These are phyloP conservation scores for Pythium phragmitis DNA, from an alignment of 352 stramenopile genomes.

Conservation along the genomic window DNA sequence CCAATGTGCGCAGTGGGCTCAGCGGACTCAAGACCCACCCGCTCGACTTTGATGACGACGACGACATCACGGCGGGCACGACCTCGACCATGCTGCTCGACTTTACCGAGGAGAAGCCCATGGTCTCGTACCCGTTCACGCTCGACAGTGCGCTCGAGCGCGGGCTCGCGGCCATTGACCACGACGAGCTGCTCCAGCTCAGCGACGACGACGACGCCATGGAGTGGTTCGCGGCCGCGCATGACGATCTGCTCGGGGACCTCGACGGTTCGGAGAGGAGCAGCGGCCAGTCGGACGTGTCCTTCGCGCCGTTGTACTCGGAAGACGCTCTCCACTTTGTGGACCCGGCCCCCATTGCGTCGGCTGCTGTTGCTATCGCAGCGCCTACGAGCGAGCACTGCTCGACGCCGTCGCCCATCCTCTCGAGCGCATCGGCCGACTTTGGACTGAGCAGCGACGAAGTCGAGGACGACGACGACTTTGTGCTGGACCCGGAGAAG, in stretches of 20 bases:
- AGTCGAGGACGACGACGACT: slow-evolving; percentile 79
- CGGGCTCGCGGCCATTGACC: slow-evolving; percentile 68
- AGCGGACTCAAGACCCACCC: slow-evolving; percentile 39
- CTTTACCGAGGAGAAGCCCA: slow-evolving; percentile 71
- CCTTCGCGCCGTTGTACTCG: slow-evolving; percentile 28
- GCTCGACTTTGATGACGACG: slow-evolving; percentile 63
- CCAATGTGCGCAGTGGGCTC: slow-evolving; percentile 21
- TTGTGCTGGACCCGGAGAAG: slow-evolving; percentile 84
- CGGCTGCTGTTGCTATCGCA: too few relatives aligned
- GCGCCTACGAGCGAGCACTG: not conserved
- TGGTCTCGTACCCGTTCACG: slow-evolving; percentile 59
- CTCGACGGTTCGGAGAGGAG: slow-evolving; percentile 5
- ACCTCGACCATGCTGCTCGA: slow-evolving; percentile 62
- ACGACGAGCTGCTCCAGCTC: slow-evolving; percentile 76
- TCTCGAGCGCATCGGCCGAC: slow-evolving; percentile 24
- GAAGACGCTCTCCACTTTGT: slow-evolving; percentile 25
- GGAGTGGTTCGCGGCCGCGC: slow-evolving; percentile 75
- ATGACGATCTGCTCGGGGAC: slow-evolving; percentile 27
- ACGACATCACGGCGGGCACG: slow-evolving; percentile 40
- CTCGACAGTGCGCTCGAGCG: slow-evolving; percentile 55
- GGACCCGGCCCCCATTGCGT: slow-evolving; percentile 11
- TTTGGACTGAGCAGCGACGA: slow-evolving; percentile 44
- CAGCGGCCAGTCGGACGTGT: slow-evolving; percentile 5
- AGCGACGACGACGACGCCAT: slow-evolving; percentile 62
- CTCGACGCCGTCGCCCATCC: slow-evolving; percentile 31